Evolutionary conservation across 2,329 filamentous ascomycete genomes (phyloP).

Genomic region (Ambrosiella xylebori): DNA sequence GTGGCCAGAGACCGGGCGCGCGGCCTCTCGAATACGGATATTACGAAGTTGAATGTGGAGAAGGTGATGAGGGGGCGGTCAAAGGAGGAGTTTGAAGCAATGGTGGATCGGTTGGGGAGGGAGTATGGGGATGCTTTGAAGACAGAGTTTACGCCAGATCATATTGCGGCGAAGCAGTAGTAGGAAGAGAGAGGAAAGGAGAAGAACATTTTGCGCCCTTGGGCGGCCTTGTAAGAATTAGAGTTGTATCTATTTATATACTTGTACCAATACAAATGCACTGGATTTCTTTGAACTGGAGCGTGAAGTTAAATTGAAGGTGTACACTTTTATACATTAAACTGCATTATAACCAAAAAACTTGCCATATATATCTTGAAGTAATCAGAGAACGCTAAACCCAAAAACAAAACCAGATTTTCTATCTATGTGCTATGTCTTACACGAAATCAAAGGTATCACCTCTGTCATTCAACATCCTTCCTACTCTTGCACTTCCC

Average conservation of each 20-base stretch:
- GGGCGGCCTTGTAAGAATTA: background rate
- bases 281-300: conserved; percentile 1
- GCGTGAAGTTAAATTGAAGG: background rate
- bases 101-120: conserved; percentile 31
- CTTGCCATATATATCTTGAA: background rate
- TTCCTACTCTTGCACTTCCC: conserved; percentile 60
- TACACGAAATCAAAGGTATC: conserved; percentile 95
- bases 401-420: conserved; percentile 1
- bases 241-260: conserved; percentile 8
- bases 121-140: conserved; percentile 17
- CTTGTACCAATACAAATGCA: background rate
- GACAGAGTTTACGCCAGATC: conserved; percentile 13
- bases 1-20: conserved; percentile 47
- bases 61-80: conserved; percentile 71
- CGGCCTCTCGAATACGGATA: conserved; percentile 42
- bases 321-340: background rate
- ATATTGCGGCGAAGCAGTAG: conserved; percentile 13
- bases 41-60: conserved; percentile 60
- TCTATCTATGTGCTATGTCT: conserved; percentile 5
- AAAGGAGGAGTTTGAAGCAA: conserved; percentile 46
- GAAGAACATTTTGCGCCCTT: background rate
- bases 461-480: conserved; percentile 66
- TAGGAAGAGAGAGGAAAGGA: background rate
- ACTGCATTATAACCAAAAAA: background rate
- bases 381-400: background rate